A percentile compares a stretch with the other conserved stretches of the same genome.
Conservation (phyloP, 1,139 yeast genomes). For the Blastobotrys raffinosifermentans region DNA sequence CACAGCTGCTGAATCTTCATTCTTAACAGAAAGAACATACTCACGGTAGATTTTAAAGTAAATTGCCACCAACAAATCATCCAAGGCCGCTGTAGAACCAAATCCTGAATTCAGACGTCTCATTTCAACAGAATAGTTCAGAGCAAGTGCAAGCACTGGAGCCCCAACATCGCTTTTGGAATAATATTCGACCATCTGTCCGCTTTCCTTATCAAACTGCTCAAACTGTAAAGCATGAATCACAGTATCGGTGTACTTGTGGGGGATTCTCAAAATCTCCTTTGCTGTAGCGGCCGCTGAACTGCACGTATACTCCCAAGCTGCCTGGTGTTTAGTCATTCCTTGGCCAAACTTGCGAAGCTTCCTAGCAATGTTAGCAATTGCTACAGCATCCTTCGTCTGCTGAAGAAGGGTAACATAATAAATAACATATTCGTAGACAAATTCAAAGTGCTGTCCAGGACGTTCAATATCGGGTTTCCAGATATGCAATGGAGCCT, state of each 20-base stretch:
- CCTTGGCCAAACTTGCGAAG: conserved; percentile 70
- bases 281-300: conserved; percentile 49
- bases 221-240: conserved; percentile 44
- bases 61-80: conserved; percentile 63
- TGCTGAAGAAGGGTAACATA: conserved; percentile 51
- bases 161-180: conserved; percentile 18
- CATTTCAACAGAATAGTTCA: conserved; percentile 52
- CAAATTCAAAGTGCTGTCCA: conserved; percentile 84
- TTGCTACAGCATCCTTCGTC: conserved; percentile 51
- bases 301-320: conserved; percentile 56
- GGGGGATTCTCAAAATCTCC: conserved; percentile 43
- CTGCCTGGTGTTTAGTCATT: conserved; percentile 54
- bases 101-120: conserved; percentile 73
- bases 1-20: conserved; percentile 1
- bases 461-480: conserved; percentile 88
- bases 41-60: conserved; percentile 45
- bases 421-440: conserved; percentile 61
- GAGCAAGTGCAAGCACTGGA: conserved; percentile 20
- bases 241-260: conserved; percentile 48
- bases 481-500: conserved; percentile 82
- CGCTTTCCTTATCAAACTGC: conserved; percentile 35
- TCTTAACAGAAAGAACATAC: conserved; percentile 4
- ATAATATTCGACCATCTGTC: conserved; percentile 16
- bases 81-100: conserved; percentile 73
- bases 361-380: conserved; percentile 60